Evolutionary conservation across 2,329 filamentous ascomycete species (phyloP), one percentile per base, ranked within the genome.

Genomic region (Didymella pinodella): DNA sequence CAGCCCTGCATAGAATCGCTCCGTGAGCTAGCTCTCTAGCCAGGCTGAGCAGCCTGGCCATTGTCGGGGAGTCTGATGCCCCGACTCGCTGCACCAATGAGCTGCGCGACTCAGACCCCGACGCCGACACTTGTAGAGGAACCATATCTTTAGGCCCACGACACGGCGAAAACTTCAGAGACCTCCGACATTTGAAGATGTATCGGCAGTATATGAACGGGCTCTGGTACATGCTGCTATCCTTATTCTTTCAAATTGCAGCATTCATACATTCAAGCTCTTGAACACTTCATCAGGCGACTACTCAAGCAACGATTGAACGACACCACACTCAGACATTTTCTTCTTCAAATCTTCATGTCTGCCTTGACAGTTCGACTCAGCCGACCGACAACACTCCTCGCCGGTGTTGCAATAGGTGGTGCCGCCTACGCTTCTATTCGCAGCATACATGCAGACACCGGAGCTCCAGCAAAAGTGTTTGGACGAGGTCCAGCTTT

Each of bases 401-500:
- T 58, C 16, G 40, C 36, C n/a, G 45, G 55, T 16, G 43, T 49
- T 12, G 55, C 31, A 11, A 10, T 49, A 25, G 44, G 43, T 18
- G 45, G 55, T 34, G 38, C 38, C 3, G 49, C 38, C 22, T 53
- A 53, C 18, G 45, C 44, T 38, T 28, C 38, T 12, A 34, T 14
- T 7, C 57, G 29, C 31, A 52, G 11, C 14, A 38, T 48, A 25
- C 48, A 66, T 36, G 61, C 64, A 31, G 64, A 64, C 14, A 31
- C 61, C 11, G 54, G 41, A 48, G 47, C 45, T 2, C 54, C 61
- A 26, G 31, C 29, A n/a, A 57, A 52, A 55, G 57, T 62, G 2
- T 64, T 48, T 14, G 20, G 64, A 29, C 32, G 51, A 40, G 64
- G 57, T 1, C 92, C 96, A 79, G 92, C 91, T 62, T 96, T 92